These are phyloP conservation scores for Babesia divergens DNA, from an alignment of 169 alveolate genomes.

Conservation along the genomic window DNA sequence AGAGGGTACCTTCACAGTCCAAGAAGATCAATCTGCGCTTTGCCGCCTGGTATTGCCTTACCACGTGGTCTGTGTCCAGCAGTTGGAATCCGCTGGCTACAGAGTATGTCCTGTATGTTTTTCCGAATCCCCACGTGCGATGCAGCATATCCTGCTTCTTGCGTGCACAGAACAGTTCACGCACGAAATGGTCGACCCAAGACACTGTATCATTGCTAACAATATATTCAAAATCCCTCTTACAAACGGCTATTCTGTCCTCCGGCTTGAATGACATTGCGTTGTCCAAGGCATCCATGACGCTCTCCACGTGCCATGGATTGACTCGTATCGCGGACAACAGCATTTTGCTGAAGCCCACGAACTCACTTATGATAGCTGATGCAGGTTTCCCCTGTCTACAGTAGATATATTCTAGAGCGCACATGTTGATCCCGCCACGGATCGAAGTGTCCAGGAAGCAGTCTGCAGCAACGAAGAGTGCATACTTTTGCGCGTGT, in stretches of 20 bases:
- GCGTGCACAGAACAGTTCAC: slow-evolving; percentile 72
- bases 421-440: slow-evolving; percentile 78
- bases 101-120: slow-evolving; percentile 48
- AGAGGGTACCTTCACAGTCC: slow-evolving; percentile 64
- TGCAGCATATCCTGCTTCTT: slow-evolving; percentile 72
- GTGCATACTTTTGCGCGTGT: slow-evolving; percentile 65
- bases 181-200: slow-evolving; percentile 69
- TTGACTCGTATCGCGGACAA: slow-evolving; percentile 72
- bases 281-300: slow-evolving; percentile 72
- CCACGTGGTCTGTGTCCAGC: slow-evolving; percentile 22
- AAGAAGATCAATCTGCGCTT: slow-evolving; percentile 48
- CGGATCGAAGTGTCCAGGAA: slow-evolving; percentile 77
- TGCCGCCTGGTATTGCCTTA: slow-evolving; percentile 14
- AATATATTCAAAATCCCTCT: slow-evolving; percentile 55
- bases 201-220: slow-evolving; percentile 33
- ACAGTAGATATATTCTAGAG: slow-evolving; percentile 72
- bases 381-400: slow-evolving; percentile 53
- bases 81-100: slow-evolving; percentile 41
- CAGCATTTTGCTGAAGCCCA: slow-evolving; percentile 77
- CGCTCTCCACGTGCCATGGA: slow-evolving; percentile 78
- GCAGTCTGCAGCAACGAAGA: slow-evolving; percentile 76
- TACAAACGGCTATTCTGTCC: slow-evolving; percentile 27
- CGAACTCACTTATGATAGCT: slow-evolving; percentile 75
- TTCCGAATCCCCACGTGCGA: slow-evolving; percentile 69
- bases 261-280: slow-evolving; percentile 42